Base-by-base conservation (phyloP, 352 stramenopile genomes). In the Lagenidium sp. region DNA sequence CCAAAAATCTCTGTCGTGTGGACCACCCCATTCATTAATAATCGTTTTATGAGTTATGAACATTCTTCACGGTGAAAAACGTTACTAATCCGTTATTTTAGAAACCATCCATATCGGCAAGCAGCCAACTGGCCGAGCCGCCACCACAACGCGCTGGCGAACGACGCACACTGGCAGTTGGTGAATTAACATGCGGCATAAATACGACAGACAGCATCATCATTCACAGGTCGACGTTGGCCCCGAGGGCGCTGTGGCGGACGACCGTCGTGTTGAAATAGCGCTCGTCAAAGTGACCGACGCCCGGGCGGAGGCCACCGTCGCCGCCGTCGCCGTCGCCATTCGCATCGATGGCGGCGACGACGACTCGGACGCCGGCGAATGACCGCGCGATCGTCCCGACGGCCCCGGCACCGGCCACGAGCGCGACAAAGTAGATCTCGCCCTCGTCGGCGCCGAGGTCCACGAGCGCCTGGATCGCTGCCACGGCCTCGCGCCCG, bases 261-360 rank as follows among this genome's bases (percentile, higher is more conserved):
- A 57, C 23, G 13, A 55, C 24, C 4, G 49, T 52, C 15, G 59
- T 56, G 45, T 62, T 61, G 46, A 60, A 61, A 44, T 69, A 76
- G 3, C 64, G 57, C 43, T 76, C 60, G 20, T 50, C 39, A 41
- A 72, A 76, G 43, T 53, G 55, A 13, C 65, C 61, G 13, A 76
- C 19, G 16, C 65, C 58, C 1, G 57, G 57, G 24, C 32, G 43
- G 20, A 68, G n/a, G n/a, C n/a, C n/a, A n/a, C n/a, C n/a, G n/a
- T n/a, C 63, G 23, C 24, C 31, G 7, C 32, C 15, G n/a, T 36
- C 40, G 15, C 25, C 34, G n/a, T 32, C 52, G 23, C 56, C 34
- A 19, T 74, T 57, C 19, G 60, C 37, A 10, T 75, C 64, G 29
- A 75, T 64, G 5, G 56, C 56, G 0, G 36, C 60, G 1, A 47